phyloP scores from a whole-genome alignment of 495 filamentous ascomycete species.

The Penicillium verhagenii region DNA sequence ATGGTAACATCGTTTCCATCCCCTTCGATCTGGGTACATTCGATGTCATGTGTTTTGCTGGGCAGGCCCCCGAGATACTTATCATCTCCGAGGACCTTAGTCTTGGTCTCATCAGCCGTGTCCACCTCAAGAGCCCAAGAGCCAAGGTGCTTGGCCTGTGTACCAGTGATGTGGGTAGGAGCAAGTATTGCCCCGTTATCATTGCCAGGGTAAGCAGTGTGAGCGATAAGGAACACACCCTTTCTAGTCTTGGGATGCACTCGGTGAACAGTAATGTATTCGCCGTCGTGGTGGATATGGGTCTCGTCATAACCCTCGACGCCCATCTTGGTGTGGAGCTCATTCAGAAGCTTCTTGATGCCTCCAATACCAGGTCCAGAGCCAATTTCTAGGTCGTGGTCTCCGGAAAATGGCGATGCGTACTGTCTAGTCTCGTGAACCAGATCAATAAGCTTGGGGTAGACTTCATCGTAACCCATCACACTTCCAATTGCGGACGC shows the following conservation, averaged over 20 bases:
- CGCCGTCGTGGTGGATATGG: constrained; percentile 91
- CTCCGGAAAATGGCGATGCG: constrained; percentile 64
- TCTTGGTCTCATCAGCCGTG: constrained; percentile 59
- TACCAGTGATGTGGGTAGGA: constrained; percentile 73
- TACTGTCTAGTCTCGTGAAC: constrained; percentile 86
- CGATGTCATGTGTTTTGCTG: constrained; percentile 70
- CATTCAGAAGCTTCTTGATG: constrained; percentile 86
- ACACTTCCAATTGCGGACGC: constrained; percentile 90
- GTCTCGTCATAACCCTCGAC: constrained; percentile 92
- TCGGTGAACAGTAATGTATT: constrained; percentile 94
- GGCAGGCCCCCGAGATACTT: constrained; percentile 75
- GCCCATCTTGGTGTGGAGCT: constrained; percentile 91
- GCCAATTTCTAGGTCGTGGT: constrained; percentile 53
- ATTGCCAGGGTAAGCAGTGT: constrained; percentile 90
- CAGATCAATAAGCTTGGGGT: constrained; percentile 85
- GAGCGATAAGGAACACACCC: constrained; percentile 91
- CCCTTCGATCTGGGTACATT: constrained; percentile 65
- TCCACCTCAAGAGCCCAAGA: constrained; percentile 89
- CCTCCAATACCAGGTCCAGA: constrained; percentile 76
- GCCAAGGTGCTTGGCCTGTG: constrained; percentile 73
- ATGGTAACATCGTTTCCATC: constrained; percentile 72
- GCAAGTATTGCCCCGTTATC: constrained; percentile 72
- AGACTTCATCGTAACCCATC: constrained; percentile 98
- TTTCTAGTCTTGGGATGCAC: constrained; percentile 88
- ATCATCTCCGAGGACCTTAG: constrained; percentile 64